Evolutionary conservation across 2,329 filamentous ascomycete genomes (phyloP), one percentile per base, ranked within the genome.

Genomic region (Phoma sp.): DNA sequence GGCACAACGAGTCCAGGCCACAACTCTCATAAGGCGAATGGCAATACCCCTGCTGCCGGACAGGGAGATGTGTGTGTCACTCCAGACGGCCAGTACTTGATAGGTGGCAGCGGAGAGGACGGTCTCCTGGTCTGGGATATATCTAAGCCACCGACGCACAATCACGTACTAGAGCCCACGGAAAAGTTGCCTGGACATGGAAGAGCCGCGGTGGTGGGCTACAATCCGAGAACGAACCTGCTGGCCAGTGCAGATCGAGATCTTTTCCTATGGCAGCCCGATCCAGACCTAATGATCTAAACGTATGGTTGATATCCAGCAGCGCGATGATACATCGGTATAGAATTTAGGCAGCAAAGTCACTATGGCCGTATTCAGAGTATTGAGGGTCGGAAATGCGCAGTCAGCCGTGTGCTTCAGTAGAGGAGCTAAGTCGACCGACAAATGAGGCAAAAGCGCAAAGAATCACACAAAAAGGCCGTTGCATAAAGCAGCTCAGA

Each of bases 151-250:
- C 72, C 82, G 1, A 74, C 79, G 7, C 80, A 84, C 32, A 83
- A 82, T 64, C 84, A 85, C 68, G 78, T 84, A 2, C 71, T 91
- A 49, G 82, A 84, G 36, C 89, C 90, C 45, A 82, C 78, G 40
- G 82, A 82, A 74, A 85, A 84, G 41, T 77, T 89, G 41, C 85
- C 88, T 36, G 86, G 88, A 62, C 61, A 75, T 58, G 69, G 86
- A 80, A 71, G 86, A 76, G 86, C 86, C 4, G 89, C 89, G 0
- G 83, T 96, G 10, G 81, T 96, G 37, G 90, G 89, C 22, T 95
- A 92, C 73, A 98, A 97, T 71, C 95, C 93, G 24, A 84, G 93
- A 44, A 95, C 89, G 75, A 97, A 98, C 75, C 87, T 97, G 79
- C 83, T 98, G 62, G 93, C 91, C 7, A 95, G 89, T 39, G 95